Evolutionary conservation across 2,329 filamentous ascomycete genomes (phyloP).

Genomic region (Colletotrichum plurivorum): DNA sequence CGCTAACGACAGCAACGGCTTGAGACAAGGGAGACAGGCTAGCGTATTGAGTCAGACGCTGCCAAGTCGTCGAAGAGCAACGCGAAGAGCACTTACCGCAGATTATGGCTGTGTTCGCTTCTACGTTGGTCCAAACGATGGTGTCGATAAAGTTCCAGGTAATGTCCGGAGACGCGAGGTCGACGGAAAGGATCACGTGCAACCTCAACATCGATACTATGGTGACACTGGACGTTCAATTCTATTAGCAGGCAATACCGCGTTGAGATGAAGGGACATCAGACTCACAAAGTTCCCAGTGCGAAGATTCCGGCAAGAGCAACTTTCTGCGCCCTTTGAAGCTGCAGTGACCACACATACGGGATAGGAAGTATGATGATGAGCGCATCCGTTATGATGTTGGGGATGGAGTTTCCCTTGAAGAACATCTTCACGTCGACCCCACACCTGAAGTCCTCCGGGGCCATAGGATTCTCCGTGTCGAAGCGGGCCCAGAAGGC

Average conservation of each 20-base stretch:
- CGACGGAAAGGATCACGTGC: constrained; percentile 27
- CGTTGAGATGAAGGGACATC: background rate
- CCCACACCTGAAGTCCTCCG: constrained; percentile 37
- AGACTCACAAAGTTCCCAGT: constrained; percentile 42
- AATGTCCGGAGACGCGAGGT: constrained; percentile 43
- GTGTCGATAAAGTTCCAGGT: constrained; percentile 46
- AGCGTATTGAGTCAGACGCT: background rate
- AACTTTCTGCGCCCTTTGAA: constrained; percentile 44
- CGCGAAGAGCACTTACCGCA: constrained; percentile 40
- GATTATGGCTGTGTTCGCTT: constrained; percentile 45
- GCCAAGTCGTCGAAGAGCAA: background rate
- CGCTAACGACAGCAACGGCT: background rate
- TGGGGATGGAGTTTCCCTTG: constrained; percentile 47
- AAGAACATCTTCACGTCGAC: constrained; percentile 45
- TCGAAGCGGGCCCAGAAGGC: constrained; percentile 43
- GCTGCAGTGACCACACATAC: constrained; percentile 46
- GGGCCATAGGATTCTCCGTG: constrained; percentile 34
- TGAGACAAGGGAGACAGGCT: constrained; percentile 17
- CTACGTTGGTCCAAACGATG: constrained; percentile 44
- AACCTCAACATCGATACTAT: constrained; percentile 41
- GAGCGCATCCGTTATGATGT: constrained; percentile 46
- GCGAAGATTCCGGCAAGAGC: constrained; percentile 45
- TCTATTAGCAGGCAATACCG: background rate
- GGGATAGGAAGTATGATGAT: constrained; percentile 48
- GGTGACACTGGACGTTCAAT: constrained; percentile 32